Evolutionary conservation across 2,329 filamentous ascomycete genomes (phyloP), one percentile per base, ranked within the genome.

Genomic region (Monilinia polystroma): DNA sequence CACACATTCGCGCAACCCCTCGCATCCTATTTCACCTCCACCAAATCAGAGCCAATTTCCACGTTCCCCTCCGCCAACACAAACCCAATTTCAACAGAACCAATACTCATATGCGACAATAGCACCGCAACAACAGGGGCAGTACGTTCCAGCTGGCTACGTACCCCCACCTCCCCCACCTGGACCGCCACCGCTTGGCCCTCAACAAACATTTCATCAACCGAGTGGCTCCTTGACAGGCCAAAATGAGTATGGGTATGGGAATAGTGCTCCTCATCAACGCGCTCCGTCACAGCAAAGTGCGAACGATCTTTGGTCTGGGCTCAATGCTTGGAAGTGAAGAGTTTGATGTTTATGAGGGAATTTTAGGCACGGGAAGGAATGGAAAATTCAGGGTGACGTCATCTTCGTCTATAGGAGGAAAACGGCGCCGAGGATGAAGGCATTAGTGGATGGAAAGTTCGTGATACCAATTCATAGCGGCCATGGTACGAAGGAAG

Each of bases 91-190:
- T 52, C 59, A 70, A 14, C 75, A 75, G 51, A 75, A 68, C 62
- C 70, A 71, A 60, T 71, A 73, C 47, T 69, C 52, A 51, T 72
- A 72, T 52, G 56, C 73, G 3, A 76, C 74, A 57, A 71, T 68
- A 38, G 76, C 77, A 57, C 69, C 69, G 53, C 79, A 79, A 41
- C 76, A 79, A 38, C 75, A 77, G 20, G 80, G 76, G 20, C 78
- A 79, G 68, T 78, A 78, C 69, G 77, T 88, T 64, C 86, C 86
- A 16, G 83, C 86, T 63, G 87, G 87, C 5, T 90, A 89, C 74
- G 82, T 90, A 35, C 87, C 87, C 0, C 87, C 87, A 23, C 88
- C 87, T 4, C 88, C 88, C 14, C 88, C 87, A 0, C 87, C 87
- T 1, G 85, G 86, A 2, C 87, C 85, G 7, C 86, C 87, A 59